Percentiles rank a stretch among this genome's conserved stretches.
Conservation (phyloP, 2,329 filamentous ascomycete species). For the Drechslera avenae region DNA sequence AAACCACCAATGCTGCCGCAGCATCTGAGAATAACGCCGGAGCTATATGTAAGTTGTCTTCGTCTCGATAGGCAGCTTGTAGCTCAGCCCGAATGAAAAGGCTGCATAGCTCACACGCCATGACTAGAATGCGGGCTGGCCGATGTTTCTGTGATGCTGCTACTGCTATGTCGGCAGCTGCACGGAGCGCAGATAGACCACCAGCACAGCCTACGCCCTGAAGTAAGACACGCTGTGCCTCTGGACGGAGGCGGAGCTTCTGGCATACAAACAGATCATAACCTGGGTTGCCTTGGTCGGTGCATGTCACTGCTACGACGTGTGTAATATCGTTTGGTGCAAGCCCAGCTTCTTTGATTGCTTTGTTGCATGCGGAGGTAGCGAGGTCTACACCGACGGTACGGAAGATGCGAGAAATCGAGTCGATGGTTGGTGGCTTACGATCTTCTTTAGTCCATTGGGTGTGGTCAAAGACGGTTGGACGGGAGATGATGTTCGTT, state of each 20-base stretch:
- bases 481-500: constrained; percentile 23
- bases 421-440: constrained; percentile 24
- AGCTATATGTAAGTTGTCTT: constrained; percentile 66
- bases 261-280: constrained; percentile 47
- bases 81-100: constrained; percentile 68
- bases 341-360: constrained; percentile 37
- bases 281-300: constrained; percentile 46
- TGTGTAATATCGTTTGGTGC: constrained; percentile 43
- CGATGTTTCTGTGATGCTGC: constrained; percentile 64
- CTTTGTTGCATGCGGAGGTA: constrained; percentile 39
- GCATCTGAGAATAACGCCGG: constrained; percentile 72
- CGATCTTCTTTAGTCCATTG: constrained; percentile 17
- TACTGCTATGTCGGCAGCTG: constrained; percentile 68
- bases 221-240: constrained; percentile 43
- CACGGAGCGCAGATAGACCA: constrained; percentile 40
- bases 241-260: constrained; percentile 34
- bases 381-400: constrained; percentile 39
- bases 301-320: constrained; percentile 48
- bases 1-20: constrained; percentile 68
- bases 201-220: constrained; percentile 50
- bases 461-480: constrained; percentile 9
- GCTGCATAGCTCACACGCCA: constrained; percentile 63
- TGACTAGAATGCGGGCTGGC: constrained; percentile 67
- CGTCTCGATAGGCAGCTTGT: constrained; percentile 58
- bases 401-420: constrained; percentile 37